A percentile compares a stretch with the other conserved stretches of the same genome.
phyloP scores from a whole-genome alignment of 805 yeast species.

The Metschnikowia matae region DNA sequence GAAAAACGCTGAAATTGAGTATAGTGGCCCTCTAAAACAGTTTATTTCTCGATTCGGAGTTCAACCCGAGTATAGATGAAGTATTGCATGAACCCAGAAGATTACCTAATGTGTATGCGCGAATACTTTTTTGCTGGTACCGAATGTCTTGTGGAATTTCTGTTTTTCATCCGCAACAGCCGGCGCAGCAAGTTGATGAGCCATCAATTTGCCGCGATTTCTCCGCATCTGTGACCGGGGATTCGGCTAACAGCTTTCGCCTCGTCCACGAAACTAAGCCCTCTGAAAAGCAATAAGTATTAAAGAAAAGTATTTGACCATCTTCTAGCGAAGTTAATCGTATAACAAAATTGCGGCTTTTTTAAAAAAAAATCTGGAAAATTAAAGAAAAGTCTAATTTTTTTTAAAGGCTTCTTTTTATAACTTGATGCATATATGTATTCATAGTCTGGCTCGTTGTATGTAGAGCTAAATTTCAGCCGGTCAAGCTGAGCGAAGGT shows the following conservation, averaged over 20 bases:
- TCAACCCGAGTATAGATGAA: not conserved
- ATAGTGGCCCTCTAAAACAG: not conserved
- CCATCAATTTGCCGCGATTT: not conserved
- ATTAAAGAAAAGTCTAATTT: no score
- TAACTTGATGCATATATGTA: no score
- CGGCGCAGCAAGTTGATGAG: not conserved
- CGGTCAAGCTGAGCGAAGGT: no score
- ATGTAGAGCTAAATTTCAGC: no score
- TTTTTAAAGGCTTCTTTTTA: no score
- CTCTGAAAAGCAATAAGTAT: no score
- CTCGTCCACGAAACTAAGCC: not conserved
- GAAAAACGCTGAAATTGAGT: not conserved
- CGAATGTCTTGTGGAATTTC: not conserved
- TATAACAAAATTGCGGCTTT: no score
- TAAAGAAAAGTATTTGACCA: no score
- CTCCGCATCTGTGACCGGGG: not conserved
- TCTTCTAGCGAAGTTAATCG: no score
- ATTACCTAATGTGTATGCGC: not conserved
- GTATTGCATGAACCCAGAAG: not conserved
- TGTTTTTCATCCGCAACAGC: not conserved
- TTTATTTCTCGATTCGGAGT: not conserved
- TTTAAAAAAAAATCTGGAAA: no score
- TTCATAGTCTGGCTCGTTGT: no score
- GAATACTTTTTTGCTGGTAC: not conserved
- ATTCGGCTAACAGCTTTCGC: not conserved